Conservation (phyloP, 805 yeast genomes). For the Pichia paraexigua region DNA sequence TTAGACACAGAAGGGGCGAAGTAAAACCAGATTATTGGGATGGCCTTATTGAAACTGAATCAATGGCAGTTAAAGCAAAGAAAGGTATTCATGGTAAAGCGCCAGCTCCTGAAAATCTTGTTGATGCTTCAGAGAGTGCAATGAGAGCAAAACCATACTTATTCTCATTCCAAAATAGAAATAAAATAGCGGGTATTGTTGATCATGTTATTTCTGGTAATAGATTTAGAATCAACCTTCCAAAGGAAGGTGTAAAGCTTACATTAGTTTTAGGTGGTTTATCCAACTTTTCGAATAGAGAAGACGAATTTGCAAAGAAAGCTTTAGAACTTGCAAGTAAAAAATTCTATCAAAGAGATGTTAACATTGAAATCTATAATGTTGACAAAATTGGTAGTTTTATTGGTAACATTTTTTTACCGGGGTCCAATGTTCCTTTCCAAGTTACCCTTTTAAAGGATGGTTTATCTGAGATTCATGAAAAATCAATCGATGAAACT, state of each 20-base stretch:
- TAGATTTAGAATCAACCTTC: constrained; percentile 57
- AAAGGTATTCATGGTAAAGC: constrained; percentile 58
- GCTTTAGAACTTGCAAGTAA: constrained; percentile 49
- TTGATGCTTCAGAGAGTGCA: constrained; percentile 72
- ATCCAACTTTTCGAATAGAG: constrained; percentile 32
- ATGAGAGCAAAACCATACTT: constrained; percentile 68
- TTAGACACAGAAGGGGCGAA: constrained; percentile 65
- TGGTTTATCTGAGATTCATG: constrained; percentile 63
- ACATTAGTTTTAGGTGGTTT: constrained; percentile 74
- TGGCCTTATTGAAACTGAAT: constrained; percentile 60
- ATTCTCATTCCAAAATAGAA: constrained; percentile 59
- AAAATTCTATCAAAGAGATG: constrained; percentile 62
- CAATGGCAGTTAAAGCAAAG: constrained; percentile 45
- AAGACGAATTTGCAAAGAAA: constrained; percentile 33
- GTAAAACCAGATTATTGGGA: constrained; percentile 77
- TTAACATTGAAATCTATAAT: constrained; percentile 58
- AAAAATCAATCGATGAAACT: constrained; percentile 51
- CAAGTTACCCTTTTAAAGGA: constrained; percentile 49
- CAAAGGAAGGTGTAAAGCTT: constrained; percentile 63
- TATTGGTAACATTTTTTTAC: constrained; percentile 58
- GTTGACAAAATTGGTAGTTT: constrained; percentile 77
- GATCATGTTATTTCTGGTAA: constrained; percentile 66
- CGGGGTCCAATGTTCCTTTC: constrained; percentile 44
- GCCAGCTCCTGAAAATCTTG: constrained; percentile 51
- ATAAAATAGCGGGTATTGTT: constrained; percentile 57